Base-by-base conservation (phyloP, 2,329 filamentous ascomycete genomes). In the Claviceps lovelessii region DNA sequence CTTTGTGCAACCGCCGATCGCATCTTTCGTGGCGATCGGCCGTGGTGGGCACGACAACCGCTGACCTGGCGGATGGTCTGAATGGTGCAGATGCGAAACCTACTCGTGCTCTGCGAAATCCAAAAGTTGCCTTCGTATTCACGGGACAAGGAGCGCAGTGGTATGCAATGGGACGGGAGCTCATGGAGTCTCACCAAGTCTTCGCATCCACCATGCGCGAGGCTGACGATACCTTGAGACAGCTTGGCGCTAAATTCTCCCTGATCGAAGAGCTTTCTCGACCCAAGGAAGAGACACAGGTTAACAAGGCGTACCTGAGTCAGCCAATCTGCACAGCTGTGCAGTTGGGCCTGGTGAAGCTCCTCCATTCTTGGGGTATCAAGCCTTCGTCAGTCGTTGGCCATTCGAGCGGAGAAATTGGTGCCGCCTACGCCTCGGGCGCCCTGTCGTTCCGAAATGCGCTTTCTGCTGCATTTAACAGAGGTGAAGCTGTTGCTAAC, bases 381-480 rank as follows among this genome's bases (percentile, higher is more conserved):
- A 58, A 56, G 9, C 72, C 74, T 0, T 49, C 59, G 0, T 67
- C 64, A 5, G 73, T 76, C 0, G 63, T 68, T 4, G 73, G 75
- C 0, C 75, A 78, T 58, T 76, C 73, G 0, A 70, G 66, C 50
- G 75, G 75, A 15, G 75, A 78, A 55, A 76, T 77, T 35, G 73
- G 62, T 2, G 74, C 74, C 7, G 75, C 75, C 0, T 77, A 73
- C 54, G 68, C 73, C 1, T 62, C 70, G 0, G 72, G 74, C 3
- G 66, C 73, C 10, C 64, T 77, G 68, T 67, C 2, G 68, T 76
- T 39, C 68, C 75, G 35, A 65, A 70, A 1, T 11, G 72, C 73
- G 49, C 72, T 78, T 63, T 66, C 69, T 0, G 69, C 76, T 11
- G 77, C 77, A 1, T 81, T 79, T 61, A 70, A 73, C 58, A 67